phyloP scores from a whole-genome alignment of 2,329 filamentous ascomycete genomes.

The Monosporascus sp. region DNA sequence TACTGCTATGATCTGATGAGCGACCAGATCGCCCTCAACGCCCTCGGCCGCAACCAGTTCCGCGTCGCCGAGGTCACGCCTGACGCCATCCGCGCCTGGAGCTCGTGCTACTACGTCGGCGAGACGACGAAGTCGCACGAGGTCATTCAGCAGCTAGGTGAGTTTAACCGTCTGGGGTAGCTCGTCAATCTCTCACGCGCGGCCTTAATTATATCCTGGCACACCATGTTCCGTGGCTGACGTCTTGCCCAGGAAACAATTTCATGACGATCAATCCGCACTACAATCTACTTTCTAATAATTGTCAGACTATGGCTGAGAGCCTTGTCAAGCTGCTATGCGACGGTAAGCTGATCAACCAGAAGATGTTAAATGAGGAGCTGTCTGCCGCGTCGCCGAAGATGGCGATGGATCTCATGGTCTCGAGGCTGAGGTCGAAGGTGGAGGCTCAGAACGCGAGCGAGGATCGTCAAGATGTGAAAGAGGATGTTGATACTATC shows the following conservation, averaged over 20 bases:
- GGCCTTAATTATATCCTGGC: background rate
- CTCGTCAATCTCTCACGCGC: too few relatives aligned
- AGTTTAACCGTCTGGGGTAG: constrained; percentile 1
- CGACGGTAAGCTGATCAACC: constrained; percentile 24
- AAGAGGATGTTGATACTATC: constrained; percentile 17
- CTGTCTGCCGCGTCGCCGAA: constrained; percentile 21
- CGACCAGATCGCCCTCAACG: constrained; percentile 21
- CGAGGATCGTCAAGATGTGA: constrained; percentile 13
- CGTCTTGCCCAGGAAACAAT: constrained; percentile 11
- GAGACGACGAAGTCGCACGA: constrained; percentile 26
- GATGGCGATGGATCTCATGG: constrained; percentile 26
- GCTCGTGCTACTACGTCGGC: constrained; percentile 24
- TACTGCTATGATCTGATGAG: constrained; percentile 27
- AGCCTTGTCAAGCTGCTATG: constrained; percentile 24
- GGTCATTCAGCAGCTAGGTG: constrained; percentile 23
- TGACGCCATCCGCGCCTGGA: constrained; percentile 23
- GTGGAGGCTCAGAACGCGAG: constrained; percentile 16
- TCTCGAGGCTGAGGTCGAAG: constrained; percentile 18
- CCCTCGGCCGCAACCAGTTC: constrained; percentile 22
- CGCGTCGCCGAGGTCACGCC: constrained; percentile 24
- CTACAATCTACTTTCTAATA: constrained; percentile 25
- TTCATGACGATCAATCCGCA: constrained; percentile 24
- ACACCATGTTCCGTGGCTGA: background rate
- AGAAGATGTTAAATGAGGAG: constrained; percentile 26
- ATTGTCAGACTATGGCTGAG: constrained; percentile 28